phyloP scores from a whole-genome alignment of 768 basidiomycete species.

The Auricularia sp. region DNA sequence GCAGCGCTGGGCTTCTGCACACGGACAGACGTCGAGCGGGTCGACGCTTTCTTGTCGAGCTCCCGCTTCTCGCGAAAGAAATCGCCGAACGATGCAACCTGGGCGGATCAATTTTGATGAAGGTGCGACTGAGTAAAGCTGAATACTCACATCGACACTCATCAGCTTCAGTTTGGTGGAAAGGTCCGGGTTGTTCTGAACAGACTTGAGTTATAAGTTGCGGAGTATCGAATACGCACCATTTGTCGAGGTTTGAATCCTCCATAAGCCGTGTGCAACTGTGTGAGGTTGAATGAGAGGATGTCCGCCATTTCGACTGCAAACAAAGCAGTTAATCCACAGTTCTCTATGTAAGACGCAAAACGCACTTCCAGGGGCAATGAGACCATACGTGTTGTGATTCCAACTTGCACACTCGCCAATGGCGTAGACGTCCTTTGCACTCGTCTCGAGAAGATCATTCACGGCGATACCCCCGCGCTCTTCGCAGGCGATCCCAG shows the following conservation, averaged over 20 bases:
- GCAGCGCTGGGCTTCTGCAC: background rate
- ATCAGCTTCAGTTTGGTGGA: slow-evolving; percentile 63
- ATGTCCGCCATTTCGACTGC: slow-evolving; percentile 65
- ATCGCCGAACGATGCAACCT: slow-evolving; percentile 64
- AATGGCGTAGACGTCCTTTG: slow-evolving; percentile 55
- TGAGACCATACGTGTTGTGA: slow-evolving; percentile 56
- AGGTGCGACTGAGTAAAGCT: background rate
- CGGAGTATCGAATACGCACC: slow-evolving; percentile 9
- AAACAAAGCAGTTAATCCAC: background rate
- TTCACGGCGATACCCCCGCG: slow-evolving; percentile 51
- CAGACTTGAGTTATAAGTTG: slow-evolving; percentile 10
- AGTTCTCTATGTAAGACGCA: background rate
- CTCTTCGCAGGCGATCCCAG: slow-evolving; percentile 40
- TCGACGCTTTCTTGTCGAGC: slow-evolving; percentile 4
- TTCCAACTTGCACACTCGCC: slow-evolving; percentile 69
- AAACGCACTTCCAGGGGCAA: slow-evolving; percentile 51
- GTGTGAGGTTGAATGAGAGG: slow-evolving; percentile 61
- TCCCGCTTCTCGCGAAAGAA: slow-evolving; percentile 51
- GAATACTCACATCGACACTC: slow-evolving; percentile 40
- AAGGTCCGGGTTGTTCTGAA: slow-evolving; percentile 49
- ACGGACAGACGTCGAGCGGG: slow-evolving; percentile 1
- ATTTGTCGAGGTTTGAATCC: slow-evolving; percentile 35
- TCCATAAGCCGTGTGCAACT: slow-evolving; percentile 34
- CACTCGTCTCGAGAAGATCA: slow-evolving; percentile 47
- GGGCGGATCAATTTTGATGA: background rate